These are phyloP conservation scores for Neonectria faginata DNA, from an alignment of 2,329 filamentous ascomycete genomes.

Conservation along the genomic window DNA sequence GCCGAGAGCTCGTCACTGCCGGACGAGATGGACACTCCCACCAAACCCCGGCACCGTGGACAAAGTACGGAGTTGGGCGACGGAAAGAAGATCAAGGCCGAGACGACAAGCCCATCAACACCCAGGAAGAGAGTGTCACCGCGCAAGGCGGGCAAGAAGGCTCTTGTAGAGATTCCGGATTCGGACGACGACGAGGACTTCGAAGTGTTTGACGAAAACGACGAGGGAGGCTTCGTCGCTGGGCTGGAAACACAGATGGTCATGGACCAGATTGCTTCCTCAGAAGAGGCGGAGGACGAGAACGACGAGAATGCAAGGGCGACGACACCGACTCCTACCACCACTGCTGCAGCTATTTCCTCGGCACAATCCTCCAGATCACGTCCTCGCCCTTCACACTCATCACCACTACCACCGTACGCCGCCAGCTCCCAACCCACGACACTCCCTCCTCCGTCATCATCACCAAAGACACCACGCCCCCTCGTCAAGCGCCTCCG, in stretches of 20 bases:
- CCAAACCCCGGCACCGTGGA: constrained; percentile 35
- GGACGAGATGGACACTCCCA: constrained; percentile 43
- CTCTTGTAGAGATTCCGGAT: constrained; percentile 59
- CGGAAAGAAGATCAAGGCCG: constrained; percentile 16
- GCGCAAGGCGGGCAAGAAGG: constrained; percentile 32
- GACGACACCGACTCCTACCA: constrained; percentile 20
- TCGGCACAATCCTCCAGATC: constrained; percentile 33
- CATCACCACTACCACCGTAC: constrained; percentile 25
- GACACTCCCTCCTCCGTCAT: constrained; percentile 31
- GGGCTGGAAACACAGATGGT: constrained; percentile 52
- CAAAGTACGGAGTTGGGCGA: constrained; percentile 40
- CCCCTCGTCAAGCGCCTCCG: constrained; percentile 36
- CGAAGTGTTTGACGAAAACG: constrained; percentile 30
- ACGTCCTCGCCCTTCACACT: constrained; percentile 17
- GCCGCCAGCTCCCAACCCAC: constrained; percentile 34
- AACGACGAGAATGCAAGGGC: constrained; percentile 11
- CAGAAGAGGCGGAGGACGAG: constrained; percentile 34
- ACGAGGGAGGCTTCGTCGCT: constrained; percentile 39
- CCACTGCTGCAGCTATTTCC: not conserved
- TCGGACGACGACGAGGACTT: constrained; percentile 57
- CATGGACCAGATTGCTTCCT: constrained; percentile 49
- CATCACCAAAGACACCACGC: constrained; percentile 12
- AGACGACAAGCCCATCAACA: constrained; percentile 28
- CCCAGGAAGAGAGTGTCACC: constrained; percentile 39
- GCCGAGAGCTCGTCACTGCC: constrained; percentile 38